A percentile compares a stretch with the other conserved stretches of the same genome.
phyloP scores from a whole-genome alignment of 257 asterid species.

The Echites panduratus region DNA sequence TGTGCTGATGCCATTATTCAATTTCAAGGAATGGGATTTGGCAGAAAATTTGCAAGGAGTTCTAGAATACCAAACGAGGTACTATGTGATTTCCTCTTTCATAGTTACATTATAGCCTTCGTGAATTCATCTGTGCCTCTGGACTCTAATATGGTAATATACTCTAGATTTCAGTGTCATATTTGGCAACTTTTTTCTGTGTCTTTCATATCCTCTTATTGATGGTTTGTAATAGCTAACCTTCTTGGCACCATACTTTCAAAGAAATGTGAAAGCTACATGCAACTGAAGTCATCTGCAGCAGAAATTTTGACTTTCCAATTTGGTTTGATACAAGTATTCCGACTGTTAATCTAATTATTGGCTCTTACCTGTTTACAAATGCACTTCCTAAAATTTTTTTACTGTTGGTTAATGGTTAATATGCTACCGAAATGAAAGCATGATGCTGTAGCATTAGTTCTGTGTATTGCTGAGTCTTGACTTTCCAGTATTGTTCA shows the following conservation, averaged over 20 bases:
- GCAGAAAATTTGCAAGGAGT: constrained; percentile 84
- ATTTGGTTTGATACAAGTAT: neutral
- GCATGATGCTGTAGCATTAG: neutral
- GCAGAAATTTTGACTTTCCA: neutral
- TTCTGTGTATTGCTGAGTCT: neutral
- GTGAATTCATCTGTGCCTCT: neutral
- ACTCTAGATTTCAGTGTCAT: neutral
- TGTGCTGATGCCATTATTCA: constrained; percentile 17
- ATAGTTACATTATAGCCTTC: neutral
- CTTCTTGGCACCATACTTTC: neutral
- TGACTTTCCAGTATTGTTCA: constrained; percentile 11
- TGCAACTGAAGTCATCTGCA: neutral
- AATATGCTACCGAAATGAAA: neutral
- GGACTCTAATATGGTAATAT: neutral
- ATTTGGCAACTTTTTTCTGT: neutral
- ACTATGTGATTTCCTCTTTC: constrained; percentile 18
- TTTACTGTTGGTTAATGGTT: neutral
- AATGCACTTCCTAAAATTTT: neutral
- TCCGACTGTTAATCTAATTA: neutral
- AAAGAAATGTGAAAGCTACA: neutral
- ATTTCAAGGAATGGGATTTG: constrained; percentile 90
- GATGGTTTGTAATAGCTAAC: neutral
- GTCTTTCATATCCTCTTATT: neutral
- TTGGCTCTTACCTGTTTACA: neutral
- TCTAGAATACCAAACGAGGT: constrained; percentile 94